Percentiles rank a stretch among this genome's conserved stretches.
Conservation (phyloP, 805 yeast genomes). For the Candida morakotiae region DNA sequence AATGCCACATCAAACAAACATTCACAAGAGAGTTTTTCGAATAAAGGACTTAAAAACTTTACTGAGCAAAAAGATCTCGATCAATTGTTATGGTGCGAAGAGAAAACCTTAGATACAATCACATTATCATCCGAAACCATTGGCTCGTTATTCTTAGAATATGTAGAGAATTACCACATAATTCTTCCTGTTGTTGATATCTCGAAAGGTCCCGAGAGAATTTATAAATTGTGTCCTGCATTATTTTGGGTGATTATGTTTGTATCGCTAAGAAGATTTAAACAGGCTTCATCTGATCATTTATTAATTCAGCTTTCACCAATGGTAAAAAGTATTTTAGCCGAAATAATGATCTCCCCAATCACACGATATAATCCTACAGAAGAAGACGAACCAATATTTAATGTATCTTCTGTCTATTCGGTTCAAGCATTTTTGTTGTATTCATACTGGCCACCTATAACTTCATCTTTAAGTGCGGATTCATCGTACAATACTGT, state of each 20-base stretch:
- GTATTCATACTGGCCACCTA: slow-evolving; percentile 93
- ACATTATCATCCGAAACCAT: slow-evolving; percentile 60
- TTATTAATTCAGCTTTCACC: slow-evolving; percentile 64
- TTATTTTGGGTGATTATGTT: slow-evolving; percentile 92
- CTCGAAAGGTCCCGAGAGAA: slow-evolving; percentile 71
- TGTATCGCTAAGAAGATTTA: slow-evolving; percentile 69
- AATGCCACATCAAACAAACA: neutral
- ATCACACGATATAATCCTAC: slow-evolving; percentile 79
- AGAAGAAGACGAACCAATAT: slow-evolving; percentile 73
- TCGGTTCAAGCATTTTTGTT: slow-evolving; percentile 90
- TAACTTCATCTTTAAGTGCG: slow-evolving; percentile 89
- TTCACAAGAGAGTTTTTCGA: neutral
- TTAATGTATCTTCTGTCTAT: slow-evolving; percentile 86
- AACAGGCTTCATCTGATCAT: slow-evolving; percentile 25
- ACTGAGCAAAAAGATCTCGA: neutral
- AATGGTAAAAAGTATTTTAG: slow-evolving; percentile 67
- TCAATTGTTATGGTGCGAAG: slow-evolving; percentile 46
- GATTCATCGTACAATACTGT: slow-evolving; percentile 95
- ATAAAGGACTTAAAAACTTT: too few species aligned
- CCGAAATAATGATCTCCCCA: slow-evolving; percentile 88
- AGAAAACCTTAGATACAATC: slow-evolving; percentile 70
- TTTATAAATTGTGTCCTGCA: slow-evolving; percentile 78
- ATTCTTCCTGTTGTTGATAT: slow-evolving; percentile 86
- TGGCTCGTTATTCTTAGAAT: slow-evolving; percentile 60
- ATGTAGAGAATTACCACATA: slow-evolving; percentile 74